Evolutionary conservation across 495 filamentous ascomycete species (phyloP).

Genomic region (Trichoderma gamsii): DNA sequence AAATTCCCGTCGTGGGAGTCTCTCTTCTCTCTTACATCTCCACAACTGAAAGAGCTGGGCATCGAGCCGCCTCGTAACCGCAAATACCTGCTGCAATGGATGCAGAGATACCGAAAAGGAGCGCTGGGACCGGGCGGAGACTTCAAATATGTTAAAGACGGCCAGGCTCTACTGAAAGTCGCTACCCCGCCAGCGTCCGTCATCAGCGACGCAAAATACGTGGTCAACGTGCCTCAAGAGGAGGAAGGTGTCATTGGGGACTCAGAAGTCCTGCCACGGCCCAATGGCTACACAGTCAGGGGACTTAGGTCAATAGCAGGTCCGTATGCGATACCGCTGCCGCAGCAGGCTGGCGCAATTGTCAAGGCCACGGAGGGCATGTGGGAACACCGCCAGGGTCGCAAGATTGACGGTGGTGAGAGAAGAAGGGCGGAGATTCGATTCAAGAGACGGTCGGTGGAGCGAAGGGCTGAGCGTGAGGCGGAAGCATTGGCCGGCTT

Average conservation of each 20-base stretch:
- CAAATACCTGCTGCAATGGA: conserved; percentile 78
- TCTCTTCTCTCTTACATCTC: conserved; percentile 71
- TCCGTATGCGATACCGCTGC: conserved; percentile 58
- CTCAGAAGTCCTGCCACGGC: conserved; percentile 23
- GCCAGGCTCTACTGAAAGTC: conserved; percentile 61
- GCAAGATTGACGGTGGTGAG: conserved; percentile 95
- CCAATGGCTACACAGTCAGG: conserved; percentile 56
- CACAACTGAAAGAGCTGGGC: conserved; percentile 73
- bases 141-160: conserved; percentile 63
- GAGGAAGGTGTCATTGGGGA: conserved; percentile 43
- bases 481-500: conserved; percentile 7
- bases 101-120: conserved; percentile 73
- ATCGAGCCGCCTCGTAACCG: conserved; percentile 78
- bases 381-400: conserved; percentile 78
- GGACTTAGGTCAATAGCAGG: conserved; percentile 61
- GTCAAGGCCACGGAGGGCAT: conserved; percentile 72
- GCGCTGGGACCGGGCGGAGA: conserved; percentile 75
- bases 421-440: conserved; percentile 78
- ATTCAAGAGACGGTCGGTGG: conserved; percentile 45
- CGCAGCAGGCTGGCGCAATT: conserved; percentile 56
- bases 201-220: conserved; percentile 26
- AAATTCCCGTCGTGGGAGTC: conserved; percentile 86
- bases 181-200: conserved; percentile 48
- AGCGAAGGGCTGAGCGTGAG: conserved; percentile 42
- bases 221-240: conserved; percentile 64